Percentiles rank a stretch among this genome's conserved stretches.
These are phyloP conservation scores for Glarea lozoyensis DNA, from an alignment of 495 filamentous ascomycete species.

Conservation along the genomic window DNA sequence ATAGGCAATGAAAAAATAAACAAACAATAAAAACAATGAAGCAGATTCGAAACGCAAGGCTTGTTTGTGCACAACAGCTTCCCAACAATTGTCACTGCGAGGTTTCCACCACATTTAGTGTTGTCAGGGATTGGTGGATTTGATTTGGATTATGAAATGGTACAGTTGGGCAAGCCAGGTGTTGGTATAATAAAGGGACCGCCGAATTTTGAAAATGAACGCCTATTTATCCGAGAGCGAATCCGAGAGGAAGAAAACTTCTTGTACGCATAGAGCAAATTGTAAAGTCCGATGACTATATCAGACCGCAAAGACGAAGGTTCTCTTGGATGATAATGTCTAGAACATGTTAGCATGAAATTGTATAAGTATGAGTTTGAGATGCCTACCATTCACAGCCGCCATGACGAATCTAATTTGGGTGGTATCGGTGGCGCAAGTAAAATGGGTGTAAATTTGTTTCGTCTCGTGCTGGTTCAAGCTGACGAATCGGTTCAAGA, in stretches of 20 bases:
- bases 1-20: conserved; percentile 9
- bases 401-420: conserved; percentile 99
- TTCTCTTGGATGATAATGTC: conserved; percentile 99
- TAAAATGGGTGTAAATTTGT: conserved; percentile 99
- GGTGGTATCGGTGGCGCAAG: conserved; percentile 94
- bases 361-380: neutral
- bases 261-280: conserved; percentile 3
- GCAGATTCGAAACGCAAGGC: conserved; percentile 5
- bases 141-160: too few relatives aligned
- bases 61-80: conserved; percentile 9
- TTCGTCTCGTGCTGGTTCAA: conserved; percentile 98
- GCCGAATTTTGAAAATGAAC: conserved; percentile 19
- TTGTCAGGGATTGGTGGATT: too few relatives aligned
- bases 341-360: conserved; percentile 31
- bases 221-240: conserved; percentile 17
- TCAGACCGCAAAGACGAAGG: conserved; percentile 93
- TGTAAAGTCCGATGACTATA: conserved; percentile 49
- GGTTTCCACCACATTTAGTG: too few relatives aligned
- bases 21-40: conserved; percentile 19
- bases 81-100: conserved; percentile 7
- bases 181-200: conserved; percentile 22
- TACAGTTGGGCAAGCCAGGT: conserved; percentile 8
- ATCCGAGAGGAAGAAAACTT: conserved; percentile 16
- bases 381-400: conserved; percentile 86
- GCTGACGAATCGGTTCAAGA: conserved; percentile 92